Evolutionary conservation across 192 early-diverging fungal genomes (phyloP), one percentile per base, ranked within the genome.

Genomic region (Diversispora eburnea): DNA sequence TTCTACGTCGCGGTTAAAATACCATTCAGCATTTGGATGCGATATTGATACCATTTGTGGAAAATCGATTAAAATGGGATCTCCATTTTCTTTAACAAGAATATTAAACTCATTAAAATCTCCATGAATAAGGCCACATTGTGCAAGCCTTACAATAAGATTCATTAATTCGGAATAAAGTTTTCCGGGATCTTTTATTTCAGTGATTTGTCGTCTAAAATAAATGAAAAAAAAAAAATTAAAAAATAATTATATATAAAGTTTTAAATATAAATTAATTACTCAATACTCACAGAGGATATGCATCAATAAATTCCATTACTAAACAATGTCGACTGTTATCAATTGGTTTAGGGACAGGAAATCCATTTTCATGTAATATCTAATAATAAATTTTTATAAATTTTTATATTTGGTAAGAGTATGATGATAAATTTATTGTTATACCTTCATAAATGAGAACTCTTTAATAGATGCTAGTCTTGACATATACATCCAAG

Each of bases 21-120:
- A 96, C 82, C 83, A 92, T 84, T 98, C 95, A 19, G 97, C 98
- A 77, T 99, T 98, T 10, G 84, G 70, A 73, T 99, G 98, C 17
- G 91, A 92, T 1, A 92, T 99, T 15, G 97, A 99, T 19, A 99
- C 95, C 98, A 99, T 99, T 81, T 99, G 98, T 3, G 98, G 98
- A 74, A 99, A 99, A 86, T 99, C 98, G 68, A 99, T 99, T 55
- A 99, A 82, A 8, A 98, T 81, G 15, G 98, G 97, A 2, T 87
- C 79, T 19, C 92, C 93, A 74, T 87, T 81, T 47, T 90, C 91
- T 54, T 85, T 86, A 64, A 99, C 84, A 77, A 99, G 84, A 54
- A 99, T 88, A 81, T 99, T 99, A 83, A 99, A 99, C 75, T 99
- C 98, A 86, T 99, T 99, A 76, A 99, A 99, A 80, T 99, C 98